Conservation (phyloP, 2,329 filamentous ascomycete species). For the Pseudogymnoascus sp. region DNA sequence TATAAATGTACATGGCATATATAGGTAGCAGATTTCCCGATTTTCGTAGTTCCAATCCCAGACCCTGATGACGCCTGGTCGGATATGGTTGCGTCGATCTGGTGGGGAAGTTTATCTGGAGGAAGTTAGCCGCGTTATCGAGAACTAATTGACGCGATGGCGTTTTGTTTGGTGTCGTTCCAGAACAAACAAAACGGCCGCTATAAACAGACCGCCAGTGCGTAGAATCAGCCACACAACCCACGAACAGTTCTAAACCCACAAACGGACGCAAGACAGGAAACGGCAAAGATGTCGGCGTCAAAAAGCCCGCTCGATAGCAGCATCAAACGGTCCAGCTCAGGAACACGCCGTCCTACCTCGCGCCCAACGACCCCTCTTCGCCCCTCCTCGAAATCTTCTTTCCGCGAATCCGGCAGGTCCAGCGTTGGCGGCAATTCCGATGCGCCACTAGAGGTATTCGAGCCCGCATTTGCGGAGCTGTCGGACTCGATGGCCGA, state of each 20-base stretch:
- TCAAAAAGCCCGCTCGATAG: slow-evolving; percentile 24
- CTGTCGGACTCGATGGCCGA: slow-evolving; percentile 90
- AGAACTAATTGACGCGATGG: slow-evolving; percentile 4
- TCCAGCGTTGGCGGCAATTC: slow-evolving; percentile 43
- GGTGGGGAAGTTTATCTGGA: slow-evolving; percentile 5
- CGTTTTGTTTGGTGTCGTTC: neutral
- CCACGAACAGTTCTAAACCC: neutral
- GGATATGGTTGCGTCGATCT: neutral
- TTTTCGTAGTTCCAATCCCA: neutral
- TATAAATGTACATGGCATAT: neutral
- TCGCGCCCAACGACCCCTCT: slow-evolving; percentile 79
- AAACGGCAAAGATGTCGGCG: slow-evolving; percentile 16
- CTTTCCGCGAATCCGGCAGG: slow-evolving; percentile 67
- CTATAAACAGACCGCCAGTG: neutral
- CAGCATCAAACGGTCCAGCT: slow-evolving; percentile 24
- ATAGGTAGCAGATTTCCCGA: neutral
- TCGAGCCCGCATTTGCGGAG: slow-evolving; percentile 89
- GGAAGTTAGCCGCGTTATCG: slow-evolving; percentile 4
- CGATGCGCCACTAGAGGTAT: slow-evolving; percentile 64
- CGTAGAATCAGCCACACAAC: neutral
- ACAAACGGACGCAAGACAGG: too few relatives aligned
- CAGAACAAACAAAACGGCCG: neutral
- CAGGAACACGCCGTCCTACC: slow-evolving; percentile 21
- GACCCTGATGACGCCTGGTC: neutral
- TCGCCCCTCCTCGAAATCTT: slow-evolving; percentile 80